Percentiles rank a stretch among this genome's conserved stretches.
phyloP scores from a whole-genome alignment of 2,329 filamentous ascomycete genomes.

The Colletotrichum coccodes region DNA sequence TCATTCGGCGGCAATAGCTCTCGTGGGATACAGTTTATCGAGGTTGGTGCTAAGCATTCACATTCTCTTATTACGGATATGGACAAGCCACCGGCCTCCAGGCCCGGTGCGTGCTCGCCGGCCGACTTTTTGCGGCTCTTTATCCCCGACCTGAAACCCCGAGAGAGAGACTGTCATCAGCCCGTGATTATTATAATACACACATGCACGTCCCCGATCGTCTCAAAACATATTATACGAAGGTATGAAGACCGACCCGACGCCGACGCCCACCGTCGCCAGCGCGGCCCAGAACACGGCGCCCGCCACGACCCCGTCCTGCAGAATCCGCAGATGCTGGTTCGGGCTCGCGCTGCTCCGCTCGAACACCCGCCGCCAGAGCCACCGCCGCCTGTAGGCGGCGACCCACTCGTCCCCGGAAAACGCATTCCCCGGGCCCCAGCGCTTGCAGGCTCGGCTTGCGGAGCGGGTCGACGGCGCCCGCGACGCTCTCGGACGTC shows the following conservation, averaged over 20 bases:
- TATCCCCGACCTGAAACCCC: neutral
- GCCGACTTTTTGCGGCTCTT: neutral
- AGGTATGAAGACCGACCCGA: slow-evolving; percentile 36
- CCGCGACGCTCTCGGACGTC: slow-evolving; percentile 26
- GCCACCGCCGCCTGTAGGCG: slow-evolving; percentile 34
- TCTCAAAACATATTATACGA: slow-evolving; percentile 24
- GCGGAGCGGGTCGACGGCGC: slow-evolving; percentile 35
- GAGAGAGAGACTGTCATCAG: neutral
- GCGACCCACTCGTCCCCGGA: slow-evolving; percentile 36
- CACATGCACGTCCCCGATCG: neutral
- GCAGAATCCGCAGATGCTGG: slow-evolving; percentile 38
- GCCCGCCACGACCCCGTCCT: slow-evolving; percentile 41
- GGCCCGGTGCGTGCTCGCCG: neutral
- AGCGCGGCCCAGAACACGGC: slow-evolving; percentile 40
- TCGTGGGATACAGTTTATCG: neutral
- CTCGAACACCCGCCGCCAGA: slow-evolving; percentile 36
- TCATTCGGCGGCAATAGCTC: neutral
- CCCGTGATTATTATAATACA: neutral
- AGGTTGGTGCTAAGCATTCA: neutral
- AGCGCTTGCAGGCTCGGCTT: slow-evolving; percentile 38
- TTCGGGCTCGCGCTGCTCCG: slow-evolving; percentile 37
- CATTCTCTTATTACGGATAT: neutral
- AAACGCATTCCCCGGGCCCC: slow-evolving; percentile 39
- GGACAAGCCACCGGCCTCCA: neutral
- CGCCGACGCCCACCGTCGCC: slow-evolving; percentile 36